phyloP scores from a whole-genome alignment of 1,284 basidiomycete species.

The Ganoderma lingzhi region DNA sequence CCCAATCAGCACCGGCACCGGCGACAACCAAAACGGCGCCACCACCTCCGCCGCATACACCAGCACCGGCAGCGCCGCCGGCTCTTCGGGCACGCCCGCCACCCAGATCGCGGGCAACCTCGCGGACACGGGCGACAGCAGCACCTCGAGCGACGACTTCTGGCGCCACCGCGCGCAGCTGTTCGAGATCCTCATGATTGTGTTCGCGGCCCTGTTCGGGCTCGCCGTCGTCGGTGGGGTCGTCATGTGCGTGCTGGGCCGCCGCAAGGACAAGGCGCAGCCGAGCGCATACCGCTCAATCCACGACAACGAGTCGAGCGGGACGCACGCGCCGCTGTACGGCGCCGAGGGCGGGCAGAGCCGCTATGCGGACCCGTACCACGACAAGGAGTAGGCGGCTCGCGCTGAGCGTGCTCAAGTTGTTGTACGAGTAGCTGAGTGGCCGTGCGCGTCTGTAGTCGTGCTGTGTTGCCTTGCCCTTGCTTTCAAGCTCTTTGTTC shows the following conservation, averaged over 20 bases:
- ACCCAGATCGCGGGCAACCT: constrained; percentile 28
- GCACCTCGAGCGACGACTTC: constrained; percentile 23
- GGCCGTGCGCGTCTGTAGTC: background rate
- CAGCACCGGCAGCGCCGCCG: constrained; percentile 13
- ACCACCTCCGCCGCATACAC: background rate
- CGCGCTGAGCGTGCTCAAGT: background rate
- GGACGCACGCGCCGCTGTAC: constrained; percentile 34
- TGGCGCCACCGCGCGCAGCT: constrained; percentile 34
- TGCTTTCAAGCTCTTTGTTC: background rate
- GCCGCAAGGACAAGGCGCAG: constrained; percentile 23
- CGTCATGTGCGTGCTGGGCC: constrained; percentile 29
- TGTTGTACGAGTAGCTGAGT: background rate
- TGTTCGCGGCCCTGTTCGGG: constrained; percentile 29
- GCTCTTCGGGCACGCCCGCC: constrained; percentile 16
- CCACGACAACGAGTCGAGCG: constrained; percentile 31
- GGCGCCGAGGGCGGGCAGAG: constrained; percentile 36
- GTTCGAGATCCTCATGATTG: constrained; percentile 38
- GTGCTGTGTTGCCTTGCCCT: background rate
- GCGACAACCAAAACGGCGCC: background rate
- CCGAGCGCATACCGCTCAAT: constrained; percentile 37
- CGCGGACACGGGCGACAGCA: constrained; percentile 28
- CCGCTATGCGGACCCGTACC: constrained; percentile 39
- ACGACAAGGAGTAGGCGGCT: constrained; percentile 28
- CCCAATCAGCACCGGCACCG: background rate
- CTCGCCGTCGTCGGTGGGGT: constrained; percentile 30